Percentiles rank a stretch among this genome's conserved stretches.
phyloP scores from a whole-genome alignment of 1,139 yeast genomes.

The Suhomyces atakaporum region DNA sequence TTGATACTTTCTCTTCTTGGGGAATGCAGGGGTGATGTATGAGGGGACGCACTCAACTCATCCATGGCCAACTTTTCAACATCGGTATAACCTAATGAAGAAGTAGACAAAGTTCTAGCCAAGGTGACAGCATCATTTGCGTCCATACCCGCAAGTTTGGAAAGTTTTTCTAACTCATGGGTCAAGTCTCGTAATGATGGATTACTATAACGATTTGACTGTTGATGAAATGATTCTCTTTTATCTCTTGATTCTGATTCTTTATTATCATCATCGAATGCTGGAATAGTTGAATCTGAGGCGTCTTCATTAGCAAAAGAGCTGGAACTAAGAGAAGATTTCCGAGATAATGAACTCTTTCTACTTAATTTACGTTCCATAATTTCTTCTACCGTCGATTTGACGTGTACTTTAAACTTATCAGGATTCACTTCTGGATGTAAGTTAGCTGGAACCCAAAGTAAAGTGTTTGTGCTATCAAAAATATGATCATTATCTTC shows the following conservation, averaged over 20 bases:
- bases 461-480: conserved; percentile 36
- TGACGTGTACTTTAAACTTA: conserved; percentile 80
- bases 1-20: conserved; percentile 11
- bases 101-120: conserved; percentile 68
- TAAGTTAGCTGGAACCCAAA: conserved; percentile 95
- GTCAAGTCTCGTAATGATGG: conserved; percentile 72
- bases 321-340: conserved; percentile 29
- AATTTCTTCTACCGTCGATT: conserved; percentile 75
- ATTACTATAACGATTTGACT: conserved; percentile 27
- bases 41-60: conserved; percentile 29
- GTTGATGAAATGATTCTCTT: conserved; percentile 15
- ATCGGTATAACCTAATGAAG: conserved; percentile 58
- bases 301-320: conserved; percentile 10
- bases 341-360: conserved; percentile 32
- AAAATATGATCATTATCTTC: conserved; percentile 27
- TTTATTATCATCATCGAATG: conserved; percentile 6
- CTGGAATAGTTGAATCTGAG: conserved; percentile 9
- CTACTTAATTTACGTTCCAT: conserved; percentile 47
- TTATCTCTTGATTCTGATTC: conserved; percentile 6
- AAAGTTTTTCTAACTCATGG: conserved; percentile 62
- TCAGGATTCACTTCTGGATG: conserved; percentile 96
- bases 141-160: conserved; percentile 71
- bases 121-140: conserved; percentile 73
- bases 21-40: conserved; percentile 17
- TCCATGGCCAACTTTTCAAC: conserved; percentile 51